phyloP scores from a whole-genome alignment of 2,329 filamentous ascomycete species.

The Fusarium stilboides region DNA sequence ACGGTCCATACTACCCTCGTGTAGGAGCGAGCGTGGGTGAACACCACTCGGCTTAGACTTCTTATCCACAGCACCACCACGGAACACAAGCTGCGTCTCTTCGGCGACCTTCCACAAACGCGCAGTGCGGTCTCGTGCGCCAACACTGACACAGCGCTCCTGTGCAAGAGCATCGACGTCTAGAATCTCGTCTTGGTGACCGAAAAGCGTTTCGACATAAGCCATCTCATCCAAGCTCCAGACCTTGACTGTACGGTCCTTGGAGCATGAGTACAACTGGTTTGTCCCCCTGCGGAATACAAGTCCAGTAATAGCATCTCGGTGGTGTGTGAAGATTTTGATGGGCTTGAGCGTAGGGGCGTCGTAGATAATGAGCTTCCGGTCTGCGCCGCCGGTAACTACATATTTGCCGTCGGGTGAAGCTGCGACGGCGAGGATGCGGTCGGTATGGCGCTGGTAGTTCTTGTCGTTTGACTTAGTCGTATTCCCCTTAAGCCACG shows the following conservation, averaged over 20 bases:
- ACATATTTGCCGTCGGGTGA: slow-evolving; percentile 92
- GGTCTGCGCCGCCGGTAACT: slow-evolving; percentile 89
- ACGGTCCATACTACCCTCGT: slow-evolving; percentile 90
- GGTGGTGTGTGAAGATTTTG: slow-evolving; percentile 90
- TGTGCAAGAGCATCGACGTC: slow-evolving; percentile 86
- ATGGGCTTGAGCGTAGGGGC: slow-evolving; percentile 83
- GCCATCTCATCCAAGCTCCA: slow-evolving; percentile 94
- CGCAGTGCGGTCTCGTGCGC: slow-evolving; percentile 90
- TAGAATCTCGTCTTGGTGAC: slow-evolving; percentile 92
- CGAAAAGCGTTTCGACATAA: slow-evolving; percentile 96
- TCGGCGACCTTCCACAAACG: slow-evolving; percentile 96
- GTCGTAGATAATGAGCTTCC: slow-evolving; percentile 89
- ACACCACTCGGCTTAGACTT: slow-evolving; percentile 59
- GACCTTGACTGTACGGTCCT: slow-evolving; percentile 94
- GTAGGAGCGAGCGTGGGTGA: slow-evolving; percentile 69
- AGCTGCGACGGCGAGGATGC: slow-evolving; percentile 87
- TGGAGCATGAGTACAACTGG: slow-evolving; percentile 91
- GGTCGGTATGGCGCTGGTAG: slow-evolving; percentile 83
- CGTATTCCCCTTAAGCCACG: slow-evolving; percentile 73
- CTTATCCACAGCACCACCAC: slow-evolving; percentile 80
- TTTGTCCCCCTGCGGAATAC: slow-evolving; percentile 91
- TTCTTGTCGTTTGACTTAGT: slow-evolving; percentile 73
- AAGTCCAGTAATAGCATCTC: slow-evolving; percentile 87
- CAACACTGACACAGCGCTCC: slow-evolving; percentile 92
- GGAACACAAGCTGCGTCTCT: slow-evolving; percentile 95